Base-by-base conservation (phyloP, 257 asterid species). In the Primulina tabacum region DNA sequence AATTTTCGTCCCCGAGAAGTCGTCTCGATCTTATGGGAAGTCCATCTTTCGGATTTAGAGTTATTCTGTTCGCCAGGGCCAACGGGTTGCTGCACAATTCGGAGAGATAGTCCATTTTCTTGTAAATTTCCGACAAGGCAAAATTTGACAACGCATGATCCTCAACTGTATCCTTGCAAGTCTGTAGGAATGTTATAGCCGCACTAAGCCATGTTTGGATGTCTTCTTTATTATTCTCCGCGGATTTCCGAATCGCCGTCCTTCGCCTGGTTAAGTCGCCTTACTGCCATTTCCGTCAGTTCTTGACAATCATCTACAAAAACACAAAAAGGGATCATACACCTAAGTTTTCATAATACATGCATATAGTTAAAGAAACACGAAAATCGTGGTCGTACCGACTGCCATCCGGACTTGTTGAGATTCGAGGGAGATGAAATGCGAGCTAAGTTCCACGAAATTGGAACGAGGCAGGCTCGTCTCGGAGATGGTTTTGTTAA, bases 121-220 rank as follows among this genome's bases (percentile, higher is more conserved):
- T 76, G 76, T 77, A 73, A 14, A 90, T 80, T 47, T 81, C 79
- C 3, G 29, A 58, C 80, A 84, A 73, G 80, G 73, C 73, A 1
- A 47, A 26, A 37, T 86, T 76, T 0, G 88, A 72, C 1, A 67
- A 7, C 9, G 78, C 82, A 58, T 82, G 82, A 14, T 28, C 62
- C 58, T 77, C 68, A 0, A 76, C 83, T 24, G 80, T 32, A 2
- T 90, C 97, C 73, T 87, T 90, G 80, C 97, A 90, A 1, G 88
- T 71, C 68, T 88, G 77, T 14, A 87, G 90, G 81, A 71, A 90
- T 4, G 97, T 90, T 4, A 90, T 33, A n/a, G 84, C 86, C 4
- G 95, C 94, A 60, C 96, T 90, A 0, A 90, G 80, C 94, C 89
- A 90, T 33, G 97, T 87, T 53, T 87, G 96, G 63, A 90, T 85